These are phyloP conservation scores for Fraxinus latifolia DNA, from an alignment of 305 asterid species.

Conservation along the genomic window DNA sequence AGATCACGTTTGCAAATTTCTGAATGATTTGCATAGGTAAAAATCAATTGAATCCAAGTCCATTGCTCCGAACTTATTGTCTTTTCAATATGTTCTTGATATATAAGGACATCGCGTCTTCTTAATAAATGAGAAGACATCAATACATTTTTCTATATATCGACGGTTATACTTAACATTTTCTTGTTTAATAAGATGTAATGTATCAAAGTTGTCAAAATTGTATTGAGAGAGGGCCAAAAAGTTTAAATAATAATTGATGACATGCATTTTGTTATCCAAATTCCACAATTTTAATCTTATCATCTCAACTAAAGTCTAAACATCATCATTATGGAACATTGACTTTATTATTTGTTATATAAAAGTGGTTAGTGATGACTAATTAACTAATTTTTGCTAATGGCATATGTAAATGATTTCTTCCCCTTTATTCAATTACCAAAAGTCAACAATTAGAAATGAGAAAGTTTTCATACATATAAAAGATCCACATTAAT, in stretches of 20 bases:
- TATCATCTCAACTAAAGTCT: neutral
- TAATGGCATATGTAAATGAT: neutral
- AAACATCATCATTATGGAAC: neutral
- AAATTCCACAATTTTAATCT: neutral
- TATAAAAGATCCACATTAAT: neutral
- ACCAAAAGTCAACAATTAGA: neutral
- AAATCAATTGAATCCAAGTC: neutral
- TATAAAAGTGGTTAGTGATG: neutral
- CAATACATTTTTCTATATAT: neutral
- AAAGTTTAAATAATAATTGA: neutral
- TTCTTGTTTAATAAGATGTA: neutral
- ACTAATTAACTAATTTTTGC: neutral
- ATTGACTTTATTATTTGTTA: neutral
- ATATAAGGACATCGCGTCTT: neutral
- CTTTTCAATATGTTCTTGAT: neutral
- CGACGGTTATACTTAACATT: neutral
- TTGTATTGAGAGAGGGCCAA: neutral
- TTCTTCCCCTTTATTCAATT: neutral
- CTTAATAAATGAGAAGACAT: neutral
- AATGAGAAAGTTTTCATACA: neutral
- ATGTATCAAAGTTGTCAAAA: neutral
- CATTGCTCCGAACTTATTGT: neutral
- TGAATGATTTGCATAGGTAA: neutral
- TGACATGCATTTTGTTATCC: neutral
- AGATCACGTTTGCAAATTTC: neutral